Evolutionary conservation across 495 filamentous ascomycete species (phyloP).

Genomic region (Penicillium chermesinum): DNA sequence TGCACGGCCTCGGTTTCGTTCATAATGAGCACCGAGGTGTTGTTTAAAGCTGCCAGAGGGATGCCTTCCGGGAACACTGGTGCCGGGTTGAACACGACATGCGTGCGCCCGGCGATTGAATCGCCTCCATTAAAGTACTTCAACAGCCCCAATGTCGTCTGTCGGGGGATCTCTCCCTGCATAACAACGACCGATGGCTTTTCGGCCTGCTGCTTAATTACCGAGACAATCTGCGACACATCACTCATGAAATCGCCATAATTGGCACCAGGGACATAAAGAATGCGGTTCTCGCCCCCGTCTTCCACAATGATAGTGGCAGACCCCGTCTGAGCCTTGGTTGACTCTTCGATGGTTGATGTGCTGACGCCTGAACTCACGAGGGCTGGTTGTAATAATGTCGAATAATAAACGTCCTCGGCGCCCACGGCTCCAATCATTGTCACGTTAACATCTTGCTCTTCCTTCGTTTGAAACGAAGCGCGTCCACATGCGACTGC

Average conservation of each 20-base stretch:
- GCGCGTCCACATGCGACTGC: conserved; percentile 23
- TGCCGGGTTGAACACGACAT: conserved; percentile 57
- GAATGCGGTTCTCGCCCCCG: conserved; percentile 69
- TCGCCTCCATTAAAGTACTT: conserved; percentile 39
- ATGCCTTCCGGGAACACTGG: conserved; percentile 50
- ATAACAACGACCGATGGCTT: conserved; percentile 58
- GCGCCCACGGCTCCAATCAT: conserved; percentile 27
- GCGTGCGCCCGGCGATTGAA: background rate
- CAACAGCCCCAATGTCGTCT: conserved; percentile 60
- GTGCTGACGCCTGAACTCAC: conserved; percentile 20
- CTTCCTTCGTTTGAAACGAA: conserved; percentile 11
- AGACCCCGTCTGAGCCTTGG: conserved; percentile 16
- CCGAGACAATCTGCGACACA: conserved; percentile 4
- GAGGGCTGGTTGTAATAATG: conserved; percentile 16
- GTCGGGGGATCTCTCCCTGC: conserved; percentile 73
- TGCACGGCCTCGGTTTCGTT: conserved; percentile 80
- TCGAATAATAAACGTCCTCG: conserved; percentile 17
- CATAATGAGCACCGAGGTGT: conserved; percentile 65
- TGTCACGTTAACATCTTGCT: conserved; percentile 19
- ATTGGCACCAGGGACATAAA: conserved; percentile 71
- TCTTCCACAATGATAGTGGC: conserved; percentile 28
- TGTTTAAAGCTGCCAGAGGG: conserved; percentile 50
- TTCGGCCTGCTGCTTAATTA: conserved; percentile 5
- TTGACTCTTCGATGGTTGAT: conserved; percentile 11
- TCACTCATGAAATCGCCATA: conserved; percentile 30